Evolutionary conservation across 257 asterid species (phyloP), one percentile per base, ranked within the genome.

Genomic region (Plantago elongata): DNA sequence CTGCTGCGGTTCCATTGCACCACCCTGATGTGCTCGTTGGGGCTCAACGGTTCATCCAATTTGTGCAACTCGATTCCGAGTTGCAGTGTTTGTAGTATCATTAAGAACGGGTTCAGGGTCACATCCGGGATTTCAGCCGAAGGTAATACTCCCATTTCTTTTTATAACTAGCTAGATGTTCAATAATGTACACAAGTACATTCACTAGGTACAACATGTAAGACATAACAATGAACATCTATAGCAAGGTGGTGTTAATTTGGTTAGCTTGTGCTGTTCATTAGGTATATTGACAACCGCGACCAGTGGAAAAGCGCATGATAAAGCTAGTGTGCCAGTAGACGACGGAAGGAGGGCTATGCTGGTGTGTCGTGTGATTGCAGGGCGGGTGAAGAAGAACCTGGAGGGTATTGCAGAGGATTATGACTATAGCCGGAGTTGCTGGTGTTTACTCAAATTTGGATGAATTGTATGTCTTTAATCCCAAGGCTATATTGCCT

Each of bases 281-380:
- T 46, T 68, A 79, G 96, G 92, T 13, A 85, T 89, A 69, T 67
- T 89, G 18, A 89, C 96, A 0, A 89, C 95, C 0, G 95, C 96
- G 0, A 75, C 88, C 0, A 89, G 96, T 45, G 96, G 96, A 13
- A 89, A 74, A 69, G 96, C 96, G 5, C 95, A 89, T 10, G 96
- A 89, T 17, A 74, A 67, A 55, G 78, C 83, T 7, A 45, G 73
- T 13, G 75, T 72, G 47, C 73, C 51, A 17, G 5, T 40, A 6
- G 88, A 77, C 0, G 75, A 79, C 38, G 89, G 81, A 34, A 81
- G 69, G 76, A 80, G 88, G 78, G 96, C 96, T 5, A 89, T 89
- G 96, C 67, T 89, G 66, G 96, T 89, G 9, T 89, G 96, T 64
- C 81, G 96, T 70, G 96, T 86, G 22, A 89, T 89, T 9, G 95